phyloP scores from a whole-genome alignment of 352 stramenopile genomes.

The Phytophthora meadii region DNA sequence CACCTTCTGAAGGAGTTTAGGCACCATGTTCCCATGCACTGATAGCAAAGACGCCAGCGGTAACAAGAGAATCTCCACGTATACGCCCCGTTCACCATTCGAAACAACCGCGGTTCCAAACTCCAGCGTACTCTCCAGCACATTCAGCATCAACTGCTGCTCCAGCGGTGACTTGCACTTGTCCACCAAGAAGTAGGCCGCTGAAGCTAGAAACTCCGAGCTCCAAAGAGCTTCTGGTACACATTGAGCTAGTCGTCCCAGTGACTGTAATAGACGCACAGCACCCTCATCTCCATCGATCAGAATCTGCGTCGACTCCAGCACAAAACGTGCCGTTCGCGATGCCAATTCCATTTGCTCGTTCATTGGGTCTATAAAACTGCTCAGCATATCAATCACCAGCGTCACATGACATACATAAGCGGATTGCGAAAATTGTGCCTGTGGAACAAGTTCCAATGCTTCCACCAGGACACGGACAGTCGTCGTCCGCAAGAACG shows the following conservation, averaged over 20 bases:
- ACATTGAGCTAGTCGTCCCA: constrained; percentile 41
- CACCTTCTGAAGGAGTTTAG: constrained; percentile 49
- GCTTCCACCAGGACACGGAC: constrained; percentile 41
- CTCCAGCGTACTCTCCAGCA: constrained; percentile 37
- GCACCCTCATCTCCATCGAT: constrained; percentile 39
- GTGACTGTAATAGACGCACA: constrained; percentile 51
- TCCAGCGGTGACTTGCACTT: constrained; percentile 40
- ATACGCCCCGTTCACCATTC: constrained; percentile 35
- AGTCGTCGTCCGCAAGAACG: constrained; percentile 12
- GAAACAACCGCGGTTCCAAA: constrained; percentile 22
- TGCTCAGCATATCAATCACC: constrained; percentile 50
- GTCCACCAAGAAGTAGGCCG: constrained; percentile 46
- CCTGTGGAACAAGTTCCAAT: constrained; percentile 41
- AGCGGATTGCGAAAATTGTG: constrained; percentile 20
- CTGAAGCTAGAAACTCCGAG: constrained; percentile 48
- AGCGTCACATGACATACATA: constrained; percentile 48
- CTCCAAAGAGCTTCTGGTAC: constrained; percentile 38
- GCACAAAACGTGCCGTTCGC: constrained; percentile 21
- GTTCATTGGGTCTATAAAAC: constrained; percentile 9
- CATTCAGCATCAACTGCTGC: constrained; percentile 51
- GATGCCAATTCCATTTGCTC: constrained; percentile 14
- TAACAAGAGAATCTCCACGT: constrained; percentile 66
- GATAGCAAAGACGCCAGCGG: constrained; percentile 60
- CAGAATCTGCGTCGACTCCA: constrained; percentile 38
- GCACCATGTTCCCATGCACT: constrained; percentile 32